Base-by-base conservation (phyloP, 2,329 filamentous ascomycete genomes). In the Calonectria pauciramosa region DNA sequence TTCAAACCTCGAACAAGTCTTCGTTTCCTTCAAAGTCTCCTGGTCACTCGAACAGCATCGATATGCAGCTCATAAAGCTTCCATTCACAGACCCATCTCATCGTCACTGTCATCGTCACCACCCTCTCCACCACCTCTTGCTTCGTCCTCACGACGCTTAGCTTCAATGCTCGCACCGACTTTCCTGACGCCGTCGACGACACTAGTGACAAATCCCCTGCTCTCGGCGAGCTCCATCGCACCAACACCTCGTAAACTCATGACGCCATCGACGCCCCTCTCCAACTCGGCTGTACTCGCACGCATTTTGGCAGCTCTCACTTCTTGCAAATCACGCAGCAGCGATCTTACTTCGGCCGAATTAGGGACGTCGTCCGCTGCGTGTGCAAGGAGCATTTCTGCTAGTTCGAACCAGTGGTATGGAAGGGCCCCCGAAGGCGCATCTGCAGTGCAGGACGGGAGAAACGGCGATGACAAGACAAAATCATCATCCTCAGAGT, bases 361-460 rank as follows among this genome's bases (percentile, higher is more conserved):
- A 0, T 94, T 91, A 80, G 82, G 90, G 65, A 99, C 90, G 83
- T 98, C 96, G 84, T 98, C 96, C 32, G 91, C 90, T 5, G 96
- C 96, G 70, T 95, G 94, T 60, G 96, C 94, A 2, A 99, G 90
- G 59, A 99, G 88, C 83, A 97, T 92, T 85, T 98, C 96, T 23
- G 94, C 93, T 11, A 99, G 87, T 86, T 99, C 97, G 52, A 98
- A 90, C 96, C 96, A 99, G 87, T 99, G 96, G 83, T 98, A 99
- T 0, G 97, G 97, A 38, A 99, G 88, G 18, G 93, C 91, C 51
- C 92, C 92, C 0, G 92, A 86, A 11, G 93, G 92, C 1, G 94
- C 91, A 60, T 91, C 88, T 26, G 93, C 91, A 0, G 94, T 96
- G 77, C 94, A 95, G 20, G 93, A 93, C 1, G 92, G 91, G 1